Evolutionary conservation across 148 eudicot species (phyloP).

Genomic region (Beta vulgaris): DNA sequence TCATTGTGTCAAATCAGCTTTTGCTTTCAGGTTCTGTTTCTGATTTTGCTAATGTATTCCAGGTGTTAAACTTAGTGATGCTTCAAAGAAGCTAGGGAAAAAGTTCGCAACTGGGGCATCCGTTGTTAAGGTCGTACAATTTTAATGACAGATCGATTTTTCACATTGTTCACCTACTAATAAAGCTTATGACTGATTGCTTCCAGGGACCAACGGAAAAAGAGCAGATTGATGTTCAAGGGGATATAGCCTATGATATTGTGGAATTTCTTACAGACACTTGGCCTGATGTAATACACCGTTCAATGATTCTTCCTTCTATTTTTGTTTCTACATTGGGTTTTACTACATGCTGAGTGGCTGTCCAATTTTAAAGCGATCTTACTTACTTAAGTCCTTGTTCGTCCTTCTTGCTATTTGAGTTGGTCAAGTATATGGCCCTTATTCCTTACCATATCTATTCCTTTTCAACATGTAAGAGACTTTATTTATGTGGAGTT

Average conservation of each 20-base stretch:
- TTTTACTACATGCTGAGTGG: neutral
- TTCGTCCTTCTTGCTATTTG: neutral
- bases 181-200: neutral
- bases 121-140: slow-evolving; percentile 68
- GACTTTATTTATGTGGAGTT: neutral
- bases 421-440: neutral
- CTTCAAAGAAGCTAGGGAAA: slow-evolving; percentile 98
- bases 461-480: neutral
- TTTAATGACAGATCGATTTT: neutral
- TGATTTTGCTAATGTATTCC: neutral
- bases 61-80: slow-evolving; percentile 88
- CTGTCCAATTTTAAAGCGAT: neutral
- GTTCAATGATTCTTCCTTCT: neutral
- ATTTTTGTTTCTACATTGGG: slow-evolving; percentile 1
- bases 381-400: neutral
- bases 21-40: neutral
- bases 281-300: slow-evolving; percentile 78
- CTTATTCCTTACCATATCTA: neutral
- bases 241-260: slow-evolving; percentile 87
- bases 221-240: slow-evolving; percentile 98
- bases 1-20: neutral
- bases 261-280: slow-evolving; percentile 93
- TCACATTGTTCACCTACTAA: neutral
- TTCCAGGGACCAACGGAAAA: slow-evolving; percentile 89
- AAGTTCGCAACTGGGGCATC: slow-evolving; percentile 98